Evolutionary conservation across 148 eudicot species (phyloP), one percentile per base, ranked within the genome.

Genomic region (Heliamphora exappendiculata): DNA sequence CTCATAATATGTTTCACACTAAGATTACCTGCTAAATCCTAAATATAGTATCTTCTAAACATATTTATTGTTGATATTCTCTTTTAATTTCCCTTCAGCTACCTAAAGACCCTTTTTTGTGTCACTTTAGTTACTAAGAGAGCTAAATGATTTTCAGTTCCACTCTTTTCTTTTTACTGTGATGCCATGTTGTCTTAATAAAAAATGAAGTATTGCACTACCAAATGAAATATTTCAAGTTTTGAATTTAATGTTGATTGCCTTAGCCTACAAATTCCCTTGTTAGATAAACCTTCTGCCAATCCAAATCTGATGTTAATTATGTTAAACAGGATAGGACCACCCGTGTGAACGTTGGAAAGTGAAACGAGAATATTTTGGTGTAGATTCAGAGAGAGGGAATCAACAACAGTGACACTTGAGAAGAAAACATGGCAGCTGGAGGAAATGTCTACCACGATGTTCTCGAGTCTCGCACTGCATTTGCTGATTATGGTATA

Each of bases 351-450:
- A 24, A 16, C 73, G 49, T 31, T 37, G 6, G 57, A 59, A 31
- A 36, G 58, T 75, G 55, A 75, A 62, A n/a, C 54, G 10, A 24
- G 45, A 44, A 13, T 72, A 72, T 78, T 13, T 17, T 41, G 54
- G 53, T 69, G 55, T 42, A 22, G 44, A 47, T 75, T 63, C 59
- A 28, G 44, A 67, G 29, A 67, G 58, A 70, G 73, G 65, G 22
- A 33, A 59, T 64, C 55, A 34, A 39, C 22, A 59, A 62, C 19
- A 45, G 20, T n/a, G 69, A 37, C 6, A 20, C 50, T 78, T 65
- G 53, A 47, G 42, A 72, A 53, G 17, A 66, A 62, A 76, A 58
- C 78, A 89, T 89, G 92, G 87, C 81, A 65, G 78, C 89, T 73
- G 86, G 86, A 64, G 82, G 87, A 45, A 81, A 78, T 64, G n/a